Evolutionary conservation across 2,329 filamentous ascomycete genomes (phyloP), one percentile per base, ranked within the genome.

Genomic region (Juglanconis oblonga): DNA sequence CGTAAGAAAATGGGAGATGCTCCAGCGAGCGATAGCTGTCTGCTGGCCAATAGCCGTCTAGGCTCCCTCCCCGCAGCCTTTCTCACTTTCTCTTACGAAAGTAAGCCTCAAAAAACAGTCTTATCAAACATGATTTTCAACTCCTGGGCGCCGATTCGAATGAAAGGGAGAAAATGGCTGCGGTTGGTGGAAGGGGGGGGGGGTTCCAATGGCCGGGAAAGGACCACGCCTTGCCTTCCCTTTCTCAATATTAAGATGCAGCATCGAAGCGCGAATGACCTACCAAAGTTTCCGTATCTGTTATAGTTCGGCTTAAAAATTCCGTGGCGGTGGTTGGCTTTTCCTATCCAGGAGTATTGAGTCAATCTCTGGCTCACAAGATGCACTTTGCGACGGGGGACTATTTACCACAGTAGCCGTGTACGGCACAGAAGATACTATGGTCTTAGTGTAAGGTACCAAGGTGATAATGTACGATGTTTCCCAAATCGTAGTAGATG

Each of bases 271-370:
- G 17, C 17, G 17, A 17, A 29, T 36, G 33, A 36, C 52, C 17
- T 24, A 52, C 50, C 50, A 32, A 45, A 6, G 49, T 52, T 4
- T 40, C 45, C 1, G 57, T 58, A 24, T 61, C 60, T 3, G 60
- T 58, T 7, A 56, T 44, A 24, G 57, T 59, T 4, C 10, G 38
- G 10, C 38, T 42, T 42, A 42, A 4, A 10, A 42, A 10, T 10
- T 42, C 38, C 38, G 38, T 42, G 14, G 38, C 14, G 10, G 38
- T 42, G 38, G 38, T 42, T 42, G 38, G 38, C 14, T 42, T 14
- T 42, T 42, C 38, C 38, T 42, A 42, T 24, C 17, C 17, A 9
- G 13, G 17, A 9, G 4, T n/a, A 5, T 17, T 7, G 17, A 45
- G 44, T 45, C 44, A 45, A 8, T 24, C n/a, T 17, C 3, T 7